Percentiles rank a stretch among this genome's conserved stretches.
phyloP scores from a whole-genome alignment of 1,139 yeast genomes.

The Hansenula lynferdii region DNA sequence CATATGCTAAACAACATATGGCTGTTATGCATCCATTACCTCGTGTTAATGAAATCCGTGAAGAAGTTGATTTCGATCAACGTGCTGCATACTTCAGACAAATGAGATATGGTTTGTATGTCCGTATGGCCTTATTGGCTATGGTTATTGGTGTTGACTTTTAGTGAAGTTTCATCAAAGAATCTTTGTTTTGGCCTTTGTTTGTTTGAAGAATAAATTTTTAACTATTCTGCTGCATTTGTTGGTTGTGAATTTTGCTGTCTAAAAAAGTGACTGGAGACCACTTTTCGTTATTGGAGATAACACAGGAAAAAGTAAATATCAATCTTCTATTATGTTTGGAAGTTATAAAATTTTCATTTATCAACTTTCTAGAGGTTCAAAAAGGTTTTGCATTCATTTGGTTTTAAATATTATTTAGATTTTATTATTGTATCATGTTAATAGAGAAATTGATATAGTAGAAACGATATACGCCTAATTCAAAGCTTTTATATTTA shows the following conservation, averaged over 20 bases:
- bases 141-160: slow-evolving; percentile 92
- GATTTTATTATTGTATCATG: slow-evolving; percentile 1
- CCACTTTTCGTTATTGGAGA: slow-evolving; percentile 4
- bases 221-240: no score
- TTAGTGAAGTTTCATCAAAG: no score
- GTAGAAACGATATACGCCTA: background rate
- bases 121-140: slow-evolving; percentile 97
- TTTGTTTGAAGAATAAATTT: no score
- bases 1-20: slow-evolving; percentile 97
- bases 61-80: slow-evolving; percentile 98
- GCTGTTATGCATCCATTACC: slow-evolving; percentile 99
- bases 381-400: no score
- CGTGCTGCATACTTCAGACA: slow-evolving; percentile 99
- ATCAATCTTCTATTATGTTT: no score
- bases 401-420: slow-evolving; percentile 1
- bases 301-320: no score
- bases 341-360: no score
- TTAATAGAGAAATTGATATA: no score
- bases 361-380: no score
- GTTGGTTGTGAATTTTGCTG: background rate
- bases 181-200: no score
- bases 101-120: slow-evolving; percentile 97
- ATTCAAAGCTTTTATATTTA: no score
- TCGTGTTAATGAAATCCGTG: slow-evolving; percentile 92
- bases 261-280: slow-evolving; percentile 10